A percentile compares a stretch with the other conserved stretches of the same genome.
Evolutionary conservation across 148 eudicot species (phyloP).

Genomic region (Camellia japonica): DNA sequence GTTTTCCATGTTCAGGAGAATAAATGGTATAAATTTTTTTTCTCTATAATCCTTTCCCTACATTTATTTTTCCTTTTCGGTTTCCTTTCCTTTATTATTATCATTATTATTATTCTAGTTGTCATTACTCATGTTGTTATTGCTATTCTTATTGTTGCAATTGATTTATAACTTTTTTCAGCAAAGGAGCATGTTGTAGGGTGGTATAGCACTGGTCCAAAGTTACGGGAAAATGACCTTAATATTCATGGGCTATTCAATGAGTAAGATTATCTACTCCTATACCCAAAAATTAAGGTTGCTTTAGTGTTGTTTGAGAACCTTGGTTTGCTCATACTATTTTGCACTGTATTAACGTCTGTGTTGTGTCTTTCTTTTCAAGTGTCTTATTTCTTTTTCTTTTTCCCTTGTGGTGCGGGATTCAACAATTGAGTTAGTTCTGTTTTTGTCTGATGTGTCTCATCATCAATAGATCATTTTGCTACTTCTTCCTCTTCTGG

Average conservation of each 20-base stretch:
- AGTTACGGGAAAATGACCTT: conserved; percentile 84
- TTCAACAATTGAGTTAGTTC: background rate
- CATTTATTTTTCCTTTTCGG: background rate
- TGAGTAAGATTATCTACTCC: conserved; percentile 56
- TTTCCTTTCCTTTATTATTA: background rate
- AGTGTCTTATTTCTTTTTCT: background rate
- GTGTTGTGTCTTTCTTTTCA: background rate
- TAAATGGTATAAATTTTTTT: conserved; percentile 51
- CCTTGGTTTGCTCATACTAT: background rate
- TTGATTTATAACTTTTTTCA: conserved; percentile 27
- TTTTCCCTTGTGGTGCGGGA: background rate
- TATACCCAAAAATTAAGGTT: background rate
- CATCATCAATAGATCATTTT: too few relatives aligned
- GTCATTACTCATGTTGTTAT: background rate
- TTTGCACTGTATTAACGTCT: background rate
- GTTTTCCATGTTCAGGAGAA: conserved; percentile 93
- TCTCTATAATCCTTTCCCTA: background rate
- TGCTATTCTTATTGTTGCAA: background rate
- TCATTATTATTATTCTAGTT: background rate
- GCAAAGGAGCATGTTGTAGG: conserved; percentile 99
- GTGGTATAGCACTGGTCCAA: conserved; percentile 99
- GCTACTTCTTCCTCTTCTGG: too few relatives aligned
- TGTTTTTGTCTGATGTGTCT: too few relatives aligned
- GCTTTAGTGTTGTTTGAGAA: background rate
- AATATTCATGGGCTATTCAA: conserved; percentile 73